A percentile compares a stretch with the other conserved stretches of the same genome.
Evolutionary conservation across 805 yeast genomes (phyloP).

Genomic region (Saccharomycopsis vini): DNA sequence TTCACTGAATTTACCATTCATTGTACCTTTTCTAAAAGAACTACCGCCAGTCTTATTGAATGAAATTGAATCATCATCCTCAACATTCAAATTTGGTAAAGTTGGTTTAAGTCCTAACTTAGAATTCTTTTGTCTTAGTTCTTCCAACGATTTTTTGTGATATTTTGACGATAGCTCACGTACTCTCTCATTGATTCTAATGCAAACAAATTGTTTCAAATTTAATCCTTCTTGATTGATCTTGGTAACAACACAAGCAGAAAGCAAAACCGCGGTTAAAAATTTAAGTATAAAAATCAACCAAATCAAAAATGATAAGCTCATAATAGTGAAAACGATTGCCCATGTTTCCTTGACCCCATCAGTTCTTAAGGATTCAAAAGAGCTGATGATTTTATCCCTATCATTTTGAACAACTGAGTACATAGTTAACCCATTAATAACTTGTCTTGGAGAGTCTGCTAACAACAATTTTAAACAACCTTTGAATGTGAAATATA

Average conservation of each 20-base stretch:
- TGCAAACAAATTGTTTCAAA: constrained; percentile 54
- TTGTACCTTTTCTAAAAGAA: not conserved
- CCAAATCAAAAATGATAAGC: constrained; percentile 69
- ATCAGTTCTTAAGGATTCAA: constrained; percentile 39
- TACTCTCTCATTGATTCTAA: constrained; percentile 48
- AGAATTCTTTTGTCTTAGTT: constrained; percentile 23
- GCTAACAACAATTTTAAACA: constrained; percentile 59
- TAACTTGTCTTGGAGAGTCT: constrained; percentile 81
- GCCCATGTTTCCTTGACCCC: constrained; percentile 54
- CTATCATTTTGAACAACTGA: constrained; percentile 34
- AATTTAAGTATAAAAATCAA: constrained; percentile 52
- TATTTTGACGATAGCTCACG: constrained; percentile 38
- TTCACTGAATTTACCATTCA: constrained; percentile 5
- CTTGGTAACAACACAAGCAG: constrained; percentile 42
- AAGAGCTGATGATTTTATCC: constrained; percentile 26
- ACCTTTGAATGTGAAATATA: constrained; percentile 56
- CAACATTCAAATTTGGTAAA: constrained; percentile 20
- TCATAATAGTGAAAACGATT: constrained; percentile 65
- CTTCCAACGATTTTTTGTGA: constrained; percentile 26
- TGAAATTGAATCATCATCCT: not conserved
- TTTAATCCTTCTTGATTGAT: constrained; percentile 32
- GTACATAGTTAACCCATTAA: constrained; percentile 66
- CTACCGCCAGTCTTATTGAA: not conserved
- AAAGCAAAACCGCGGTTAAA: constrained; percentile 42
- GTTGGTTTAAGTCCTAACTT: constrained; percentile 23